A percentile compares a stretch with the other conserved stretches of the same genome.
These are phyloP conservation scores for Chloris gayana DNA, from an alignment of 176 grass and related monocot genomes.

Conservation along the genomic window DNA sequence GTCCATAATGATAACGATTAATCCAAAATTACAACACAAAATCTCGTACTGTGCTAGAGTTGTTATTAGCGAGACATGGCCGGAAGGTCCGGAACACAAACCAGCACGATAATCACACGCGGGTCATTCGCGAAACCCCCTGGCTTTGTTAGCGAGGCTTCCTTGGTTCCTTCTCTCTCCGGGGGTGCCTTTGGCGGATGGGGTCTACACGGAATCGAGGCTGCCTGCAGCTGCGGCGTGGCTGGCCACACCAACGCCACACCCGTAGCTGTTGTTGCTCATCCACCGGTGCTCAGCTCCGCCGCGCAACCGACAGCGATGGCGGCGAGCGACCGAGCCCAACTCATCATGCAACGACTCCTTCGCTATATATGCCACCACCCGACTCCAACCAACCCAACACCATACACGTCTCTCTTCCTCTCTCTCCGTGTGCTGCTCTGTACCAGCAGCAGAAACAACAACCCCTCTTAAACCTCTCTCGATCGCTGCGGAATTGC, in stretches of 20 bases:
- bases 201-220: slow-evolving; percentile 38
- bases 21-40: no score
- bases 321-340: background rate
- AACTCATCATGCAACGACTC: slow-evolving; percentile 31
- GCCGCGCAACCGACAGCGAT: slow-evolving; percentile 32
- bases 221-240: slow-evolving; percentile 25
- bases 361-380: slow-evolving; percentile 29
- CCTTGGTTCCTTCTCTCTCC: background rate
- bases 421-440: background rate
- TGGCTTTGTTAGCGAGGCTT: slow-evolving; percentile 43
- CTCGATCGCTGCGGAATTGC: background rate
- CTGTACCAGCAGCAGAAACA: background rate
- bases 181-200: background rate
- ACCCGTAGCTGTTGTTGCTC: background rate
- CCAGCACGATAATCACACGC: background rate
- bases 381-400: slow-evolving; percentile 23
- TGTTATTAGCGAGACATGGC: background rate
- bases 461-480: slow-evolving; percentile 4
- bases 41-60: no score
- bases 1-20: background rate
- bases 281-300: background rate
- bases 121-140: slow-evolving; percentile 14
- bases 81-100: slow-evolving; percentile 30
- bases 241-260: slow-evolving; percentile 14
- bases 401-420: background rate